Evolutionary conservation across 768 basidiomycete species (phyloP), one percentile per base, ranked within the genome.

Genomic region (Tylopilus intermedius): DNA sequence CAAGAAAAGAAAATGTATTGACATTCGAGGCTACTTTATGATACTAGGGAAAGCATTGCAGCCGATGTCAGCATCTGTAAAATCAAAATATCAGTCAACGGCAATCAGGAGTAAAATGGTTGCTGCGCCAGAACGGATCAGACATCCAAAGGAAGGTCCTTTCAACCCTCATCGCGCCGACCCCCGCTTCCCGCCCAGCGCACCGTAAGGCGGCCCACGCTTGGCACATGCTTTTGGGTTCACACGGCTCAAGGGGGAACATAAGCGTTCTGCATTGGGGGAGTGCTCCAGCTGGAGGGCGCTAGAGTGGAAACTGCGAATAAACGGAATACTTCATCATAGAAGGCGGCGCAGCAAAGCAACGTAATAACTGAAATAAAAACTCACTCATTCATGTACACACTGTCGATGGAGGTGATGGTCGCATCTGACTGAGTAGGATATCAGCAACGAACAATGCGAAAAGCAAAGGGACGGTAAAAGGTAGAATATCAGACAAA

Each of bases 101-200:
- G 26, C 10, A 44, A n/a, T 8, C 7, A 30, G 49, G 0, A 15
- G 4, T 2, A 47, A n/a, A 45, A 48, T 47, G 57, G 55, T 45
- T 37, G 64, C 60, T 65, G 61, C 58, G 67, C 61, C 67, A 43
- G 47, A 33, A 70, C 62, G 65, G 71, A 70, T 88, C 86, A 88
- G 86, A 88, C 86, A 89, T 88, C 86, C 86, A 85, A 87, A 84
- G 86, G 86, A 89, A 87, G 87, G 81, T 82, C 76, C 70, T 79
- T 75, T 62, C 61, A 70, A 67, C 86, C 76, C 82, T 76, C 86
- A 89, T 79, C 67, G 73, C 73, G 76, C 75, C 84, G 67, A 86
- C 86, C 85, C 78, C 81, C 80, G 74, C 80, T 76, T 84, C 67
- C 74, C 78, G 75, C 75, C 74, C 82, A 88, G 84, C 86, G 84